Evolutionary conservation across 441 rosid genomes (phyloP), one percentile per base, ranked within the genome.

Genomic region (Viola pubescens): DNA sequence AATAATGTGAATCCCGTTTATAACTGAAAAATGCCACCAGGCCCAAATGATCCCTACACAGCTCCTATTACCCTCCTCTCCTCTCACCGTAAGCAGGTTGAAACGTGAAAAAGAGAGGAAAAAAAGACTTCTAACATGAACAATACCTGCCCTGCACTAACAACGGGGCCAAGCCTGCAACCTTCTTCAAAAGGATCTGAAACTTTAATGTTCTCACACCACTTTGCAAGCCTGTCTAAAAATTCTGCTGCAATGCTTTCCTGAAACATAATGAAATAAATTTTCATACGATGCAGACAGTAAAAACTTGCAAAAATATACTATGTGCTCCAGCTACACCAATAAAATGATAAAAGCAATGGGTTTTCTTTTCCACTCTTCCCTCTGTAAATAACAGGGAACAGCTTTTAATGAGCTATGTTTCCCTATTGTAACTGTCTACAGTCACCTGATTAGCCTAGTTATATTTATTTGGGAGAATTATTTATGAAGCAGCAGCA

Each of bases 161-260:
- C 87, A 70, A 90, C 82, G 26, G 98, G 97, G 37, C 96, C 98
- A 74, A 94, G 91, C 80, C 84, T 83, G 81, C 96, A 94, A 56
- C 89, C 89, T 73, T 88, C 97, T 79, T 88, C 95, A 19, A 94
- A 74, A 54, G 98, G 98, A 81, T 88, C 94, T 12, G 96, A 86
- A 62, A 94, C 82, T 75, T 88, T 88, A 55, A 94, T 85, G 59
- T 85, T 89, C 76, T 85, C 77, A 71, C 75, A 70, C 96, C 98
- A 90, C 67, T 83, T 78, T 54, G 83, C 89, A 66, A 94, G 83
- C 76, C 77, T 84, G 73, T 85, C 89, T 52, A 83, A 45, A 82
- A 89, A 85, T 57, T 81, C 81, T 42, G 70, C 54, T 7, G 97
- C 98, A 69, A 92, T 86, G 63, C 79, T 83, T 77, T 86, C 91